Evolutionary conservation across 2,329 filamentous ascomycete species (phyloP).

Genomic region (Nemania diffusa): DNA sequence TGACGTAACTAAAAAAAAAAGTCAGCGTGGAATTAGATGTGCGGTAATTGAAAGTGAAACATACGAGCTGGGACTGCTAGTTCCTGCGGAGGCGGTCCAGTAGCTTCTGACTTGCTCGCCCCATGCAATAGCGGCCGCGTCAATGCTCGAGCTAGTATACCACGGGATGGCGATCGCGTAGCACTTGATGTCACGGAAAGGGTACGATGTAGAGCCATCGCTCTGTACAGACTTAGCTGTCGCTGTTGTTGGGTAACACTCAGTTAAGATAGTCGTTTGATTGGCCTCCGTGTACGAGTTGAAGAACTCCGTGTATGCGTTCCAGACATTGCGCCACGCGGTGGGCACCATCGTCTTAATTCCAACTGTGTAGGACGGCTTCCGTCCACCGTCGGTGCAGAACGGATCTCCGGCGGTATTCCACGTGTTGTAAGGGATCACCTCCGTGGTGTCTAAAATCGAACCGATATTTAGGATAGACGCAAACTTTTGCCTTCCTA

Average conservation of each 20-base stretch:
- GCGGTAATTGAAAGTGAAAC: conserved; percentile 14
- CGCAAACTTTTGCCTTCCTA: conserved; percentile 49
- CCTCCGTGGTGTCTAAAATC: conserved; percentile 38
- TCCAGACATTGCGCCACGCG: conserved; percentile 54
- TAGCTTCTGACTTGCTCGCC: conserved; percentile 47
- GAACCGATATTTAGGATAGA: conserved; percentile 51
- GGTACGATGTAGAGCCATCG: conserved; percentile 36
- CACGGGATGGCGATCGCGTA: conserved; percentile 54
- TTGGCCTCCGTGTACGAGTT: conserved; percentile 46
- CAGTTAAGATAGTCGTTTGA: conserved; percentile 50
- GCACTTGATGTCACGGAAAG: conserved; percentile 50
- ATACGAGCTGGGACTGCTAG: conserved; percentile 37
- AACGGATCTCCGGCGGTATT: conserved; percentile 53
- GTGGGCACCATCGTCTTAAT: conserved; percentile 50
- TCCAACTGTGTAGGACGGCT: conserved; percentile 52
- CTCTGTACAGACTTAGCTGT: conserved; percentile 41
- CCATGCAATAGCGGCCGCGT: conserved; percentile 50
- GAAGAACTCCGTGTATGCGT: conserved; percentile 52
- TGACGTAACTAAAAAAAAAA: conserved; percentile 45
- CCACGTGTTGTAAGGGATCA: conserved; percentile 52
- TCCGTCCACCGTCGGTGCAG: conserved; percentile 52
- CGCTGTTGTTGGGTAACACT: conserved; percentile 51
- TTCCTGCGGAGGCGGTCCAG: conserved; percentile 41
- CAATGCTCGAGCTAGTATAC: conserved; percentile 52
- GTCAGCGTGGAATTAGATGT: conserved; percentile 13